Percentiles rank a stretch among this genome's conserved stretches.
Conservation (phyloP, 225 moss, liverwort and hornwort genomes). For the Pseudisothecium myosuroides region DNA sequence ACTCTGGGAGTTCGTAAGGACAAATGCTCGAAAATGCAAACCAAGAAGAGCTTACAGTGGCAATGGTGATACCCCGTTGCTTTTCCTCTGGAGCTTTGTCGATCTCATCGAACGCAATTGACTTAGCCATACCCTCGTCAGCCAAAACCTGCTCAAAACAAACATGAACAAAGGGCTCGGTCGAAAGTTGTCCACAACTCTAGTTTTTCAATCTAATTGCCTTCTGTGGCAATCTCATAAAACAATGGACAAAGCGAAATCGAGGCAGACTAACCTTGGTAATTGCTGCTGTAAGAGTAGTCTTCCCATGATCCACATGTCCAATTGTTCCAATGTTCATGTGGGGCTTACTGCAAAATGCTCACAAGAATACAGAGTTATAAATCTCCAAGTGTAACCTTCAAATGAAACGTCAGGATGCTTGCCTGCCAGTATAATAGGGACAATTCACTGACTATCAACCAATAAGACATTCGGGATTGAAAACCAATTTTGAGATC, state of each 20-base stretch:
- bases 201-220: not conserved
- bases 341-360: constrained; percentile 48
- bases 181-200: not conserved
- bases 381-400: not conserved
- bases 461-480: not conserved
- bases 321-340: constrained; percentile 74
- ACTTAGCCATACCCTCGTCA: constrained; percentile 65
- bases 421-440: not conserved
- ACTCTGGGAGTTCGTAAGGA: not conserved
- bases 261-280: constrained; percentile 27
- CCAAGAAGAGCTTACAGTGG: constrained; percentile 41
- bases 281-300: constrained; percentile 68
- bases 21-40: not conserved
- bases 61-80: constrained; percentile 86
- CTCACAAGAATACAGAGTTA: not conserved
- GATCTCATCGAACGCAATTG: constrained; percentile 79
- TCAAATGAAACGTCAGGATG: not conserved
- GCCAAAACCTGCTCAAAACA: constrained; percentile 45
- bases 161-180: not conserved
- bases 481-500: not conserved
- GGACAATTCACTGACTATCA: not conserved
- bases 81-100: constrained; percentile 86
- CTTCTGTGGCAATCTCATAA: not conserved
- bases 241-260: not conserved
- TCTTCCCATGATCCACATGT: constrained; percentile 75